These are phyloP conservation scores for Ceratobasidium sp. DNA, from an alignment of 1,284 basidiomycete species.

Conservation along the genomic window DNA sequence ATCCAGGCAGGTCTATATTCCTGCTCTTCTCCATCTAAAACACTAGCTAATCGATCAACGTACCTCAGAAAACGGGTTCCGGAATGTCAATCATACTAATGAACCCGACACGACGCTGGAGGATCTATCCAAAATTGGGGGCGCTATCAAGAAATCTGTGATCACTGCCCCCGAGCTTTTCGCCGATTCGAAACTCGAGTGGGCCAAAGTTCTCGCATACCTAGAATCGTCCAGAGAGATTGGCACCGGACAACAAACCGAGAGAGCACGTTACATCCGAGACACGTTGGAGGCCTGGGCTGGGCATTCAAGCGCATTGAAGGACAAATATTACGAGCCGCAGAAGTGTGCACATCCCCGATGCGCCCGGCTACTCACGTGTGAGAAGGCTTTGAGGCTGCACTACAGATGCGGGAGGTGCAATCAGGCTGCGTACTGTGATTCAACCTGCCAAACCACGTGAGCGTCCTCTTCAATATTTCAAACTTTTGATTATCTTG, in stretches of 20 bases:
- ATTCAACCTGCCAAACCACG: not conserved
- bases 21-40: not conserved
- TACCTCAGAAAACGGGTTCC: not conserved
- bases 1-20: not conserved
- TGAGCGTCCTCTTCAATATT: not conserved
- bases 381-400: not conserved
- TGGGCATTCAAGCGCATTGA: not conserved
- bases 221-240: too few species aligned
- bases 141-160: not conserved
- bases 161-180: not conserved
- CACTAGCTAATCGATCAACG: not conserved
- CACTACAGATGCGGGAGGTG: not conserved
- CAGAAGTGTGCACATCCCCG: conserved; percentile 12
- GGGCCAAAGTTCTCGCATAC: too few species aligned
- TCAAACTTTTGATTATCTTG: too few species aligned
- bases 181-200: not conserved
- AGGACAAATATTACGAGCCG: not conserved
- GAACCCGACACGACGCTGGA: not conserved
- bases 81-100: too few species aligned
- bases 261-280: too few species aligned
- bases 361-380: not conserved
- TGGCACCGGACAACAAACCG: too few species aligned
- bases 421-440: not conserved
- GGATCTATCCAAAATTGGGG: not conserved
- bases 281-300: not conserved